Percentiles rank a stretch among this genome's conserved stretches.
Evolutionary conservation across 768 basidiomycete species (phyloP).

Genomic region (Dendrothele bispora): DNA sequence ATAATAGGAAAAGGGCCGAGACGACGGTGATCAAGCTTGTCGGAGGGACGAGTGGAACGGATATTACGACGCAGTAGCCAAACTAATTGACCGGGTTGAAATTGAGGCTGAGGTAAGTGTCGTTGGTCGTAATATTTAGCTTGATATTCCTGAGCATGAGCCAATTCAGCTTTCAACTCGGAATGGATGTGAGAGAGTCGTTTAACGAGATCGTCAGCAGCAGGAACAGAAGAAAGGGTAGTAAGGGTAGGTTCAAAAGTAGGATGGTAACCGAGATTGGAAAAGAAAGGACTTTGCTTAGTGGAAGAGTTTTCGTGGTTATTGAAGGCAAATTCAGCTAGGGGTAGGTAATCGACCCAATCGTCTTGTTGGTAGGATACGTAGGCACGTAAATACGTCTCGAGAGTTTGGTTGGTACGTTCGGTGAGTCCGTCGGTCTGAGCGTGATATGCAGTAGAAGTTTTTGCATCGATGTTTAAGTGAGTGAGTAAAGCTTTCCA

Average conservation of each 20-base stretch:
- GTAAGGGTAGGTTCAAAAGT: slow-evolving; percentile 26
- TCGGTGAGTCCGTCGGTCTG: slow-evolving; percentile 41
- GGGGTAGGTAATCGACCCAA: slow-evolving; percentile 39
- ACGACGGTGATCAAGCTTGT: slow-evolving; percentile 20
- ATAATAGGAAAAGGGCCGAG: slow-evolving; percentile 18
- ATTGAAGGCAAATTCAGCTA: slow-evolving; percentile 44
- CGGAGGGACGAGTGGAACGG: slow-evolving; percentile 21
- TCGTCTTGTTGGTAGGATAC: slow-evolving; percentile 40
- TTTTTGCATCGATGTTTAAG: slow-evolving; percentile 9
- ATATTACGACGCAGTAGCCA: slow-evolving; percentile 19
- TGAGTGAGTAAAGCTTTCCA: slow-evolving; percentile 15
- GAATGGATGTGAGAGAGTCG: slow-evolving; percentile 12
- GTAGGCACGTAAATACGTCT: slow-evolving; percentile 36
- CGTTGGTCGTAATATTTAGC: slow-evolving; percentile 7
- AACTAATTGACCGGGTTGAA: slow-evolving; percentile 13
- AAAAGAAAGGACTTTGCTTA: slow-evolving; percentile 35
- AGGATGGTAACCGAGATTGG: slow-evolving; percentile 32
- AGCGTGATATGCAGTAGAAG: slow-evolving; percentile 44
- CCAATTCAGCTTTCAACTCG: slow-evolving; percentile 13
- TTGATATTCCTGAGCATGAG: slow-evolving; percentile 10
- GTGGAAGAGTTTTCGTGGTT: slow-evolving; percentile 33
- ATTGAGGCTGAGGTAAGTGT: slow-evolving; percentile 8
- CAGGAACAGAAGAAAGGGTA: slow-evolving; percentile 19
- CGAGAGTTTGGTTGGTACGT: slow-evolving; percentile 34
- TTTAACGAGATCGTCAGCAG: slow-evolving; percentile 7